These are phyloP conservation scores for Paecilomyces niveus DNA, from an alignment of 2,329 filamentous ascomycete species.

Conservation along the genomic window DNA sequence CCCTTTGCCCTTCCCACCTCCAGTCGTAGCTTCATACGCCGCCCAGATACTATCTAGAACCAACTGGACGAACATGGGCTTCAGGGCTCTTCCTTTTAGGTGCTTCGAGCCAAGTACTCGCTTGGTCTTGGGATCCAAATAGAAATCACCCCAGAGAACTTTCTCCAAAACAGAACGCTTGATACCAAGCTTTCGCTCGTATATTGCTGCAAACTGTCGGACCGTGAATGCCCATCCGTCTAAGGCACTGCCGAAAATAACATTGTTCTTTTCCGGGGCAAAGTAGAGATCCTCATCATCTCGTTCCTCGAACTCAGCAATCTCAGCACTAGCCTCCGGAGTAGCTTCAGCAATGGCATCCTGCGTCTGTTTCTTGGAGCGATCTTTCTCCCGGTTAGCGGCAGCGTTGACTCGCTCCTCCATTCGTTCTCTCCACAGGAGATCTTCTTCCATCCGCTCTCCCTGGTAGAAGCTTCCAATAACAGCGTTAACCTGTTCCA, in stretches of 20 bases:
- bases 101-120: constrained; percentile 86
- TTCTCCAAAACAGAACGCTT: constrained; percentile 84
- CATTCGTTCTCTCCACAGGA: constrained; percentile 90
- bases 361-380: constrained; percentile 26
- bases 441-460: constrained; percentile 95
- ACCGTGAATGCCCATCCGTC: constrained; percentile 99
- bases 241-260: constrained; percentile 95
- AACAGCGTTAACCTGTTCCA: constrained; percentile 96
- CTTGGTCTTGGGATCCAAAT: constrained; percentile 94
- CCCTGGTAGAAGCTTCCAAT: constrained; percentile 97
- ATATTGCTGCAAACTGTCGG: constrained; percentile 83
- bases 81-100: constrained; percentile 81
- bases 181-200: constrained; percentile 95
- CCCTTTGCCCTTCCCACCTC: constrained; percentile 75
- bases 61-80: constrained; percentile 95
- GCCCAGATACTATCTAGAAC: constrained; percentile 96
- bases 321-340: constrained; percentile 42
- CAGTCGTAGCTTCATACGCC: constrained; percentile 83
- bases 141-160: constrained; percentile 94
- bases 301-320: constrained; percentile 69
- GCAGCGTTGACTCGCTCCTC: constrained; percentile 75
- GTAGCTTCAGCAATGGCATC: constrained; percentile 43
- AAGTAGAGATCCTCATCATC: constrained; percentile 98
- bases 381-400: constrained; percentile 53
- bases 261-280: constrained; percentile 95